These are phyloP conservation scores for Leersia perrieri DNA, from an alignment of 176 grass and related monocot species.

Conservation along the genomic window DNA sequence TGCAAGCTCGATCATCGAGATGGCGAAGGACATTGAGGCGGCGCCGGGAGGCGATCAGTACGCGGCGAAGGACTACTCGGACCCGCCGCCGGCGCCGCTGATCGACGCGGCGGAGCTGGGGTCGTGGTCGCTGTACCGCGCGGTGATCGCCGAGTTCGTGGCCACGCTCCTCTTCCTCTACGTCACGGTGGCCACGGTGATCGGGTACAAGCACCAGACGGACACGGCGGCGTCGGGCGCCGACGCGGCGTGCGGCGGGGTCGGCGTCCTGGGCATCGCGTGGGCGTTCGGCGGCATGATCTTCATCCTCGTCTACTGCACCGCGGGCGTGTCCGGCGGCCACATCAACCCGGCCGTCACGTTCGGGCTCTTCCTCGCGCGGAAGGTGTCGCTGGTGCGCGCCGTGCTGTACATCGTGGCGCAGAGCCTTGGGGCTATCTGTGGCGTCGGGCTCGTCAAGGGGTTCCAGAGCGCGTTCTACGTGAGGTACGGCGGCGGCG, in stretches of 20 bases:
- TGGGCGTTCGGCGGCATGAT: constrained; percentile 99
- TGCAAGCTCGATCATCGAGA: background rate
- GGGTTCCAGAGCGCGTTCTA: constrained; percentile 76
- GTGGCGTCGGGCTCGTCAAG: constrained; percentile 88
- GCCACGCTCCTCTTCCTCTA: constrained; percentile 88
- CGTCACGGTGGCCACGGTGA: constrained; percentile 80
- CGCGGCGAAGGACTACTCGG: constrained; percentile 73
- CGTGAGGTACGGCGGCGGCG: constrained; percentile 73
- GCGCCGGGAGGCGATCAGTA: constrained; percentile 39
- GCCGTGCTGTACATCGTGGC: constrained; percentile 86
- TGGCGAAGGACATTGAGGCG: constrained; percentile 71
- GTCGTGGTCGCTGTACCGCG: constrained; percentile 88
- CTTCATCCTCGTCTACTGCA: constrained; percentile 99
- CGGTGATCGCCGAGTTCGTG: constrained; percentile 87
- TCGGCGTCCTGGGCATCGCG: constrained; percentile 86
- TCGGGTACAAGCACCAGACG: constrained; percentile 88
- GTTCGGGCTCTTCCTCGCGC: constrained; percentile 82
- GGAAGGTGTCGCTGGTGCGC: constrained; percentile 83
- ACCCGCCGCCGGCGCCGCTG: constrained; percentile 72
- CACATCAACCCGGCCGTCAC: constrained; percentile 98
- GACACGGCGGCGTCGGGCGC: constrained; percentile 30
- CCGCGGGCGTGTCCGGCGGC: constrained; percentile 80
- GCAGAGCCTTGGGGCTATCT: constrained; percentile 90
- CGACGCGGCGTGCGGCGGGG: constrained; percentile 75
- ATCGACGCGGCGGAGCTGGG: constrained; percentile 73